A percentile compares a stretch with the other conserved stretches of the same genome.
Evolutionary conservation across 2,329 filamentous ascomycete species (phyloP).

Genomic region (Cordyceps fumosorosea): DNA sequence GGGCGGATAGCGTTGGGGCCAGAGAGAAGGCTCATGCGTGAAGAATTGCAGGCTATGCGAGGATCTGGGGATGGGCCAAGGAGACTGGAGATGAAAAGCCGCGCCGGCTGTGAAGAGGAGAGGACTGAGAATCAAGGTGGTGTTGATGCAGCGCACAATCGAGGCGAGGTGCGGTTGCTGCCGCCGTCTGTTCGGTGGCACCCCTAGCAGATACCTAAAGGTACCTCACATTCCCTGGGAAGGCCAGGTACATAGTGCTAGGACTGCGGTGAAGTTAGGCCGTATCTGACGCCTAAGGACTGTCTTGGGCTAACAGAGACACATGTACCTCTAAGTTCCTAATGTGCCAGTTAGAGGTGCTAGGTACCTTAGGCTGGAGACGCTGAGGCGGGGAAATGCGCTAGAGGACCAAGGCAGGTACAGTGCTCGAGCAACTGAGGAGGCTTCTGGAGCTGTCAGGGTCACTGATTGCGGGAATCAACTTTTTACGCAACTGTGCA

Average conservation of each 20-base stretch:
- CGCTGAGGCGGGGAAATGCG: conserved; percentile 2
- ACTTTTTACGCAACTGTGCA: too few relatives aligned
- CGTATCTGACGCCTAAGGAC: too few relatives aligned
- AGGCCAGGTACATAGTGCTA: background rate
- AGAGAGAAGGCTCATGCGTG: background rate
- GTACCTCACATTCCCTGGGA: background rate
- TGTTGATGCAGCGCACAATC: conserved; percentile 9
- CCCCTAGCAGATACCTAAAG: background rate
- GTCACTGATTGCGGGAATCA: too few relatives aligned
- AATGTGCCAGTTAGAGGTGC: too few relatives aligned
- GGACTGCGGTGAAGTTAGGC: too few relatives aligned
- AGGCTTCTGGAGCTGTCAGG: background rate
- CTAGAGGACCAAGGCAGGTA: background rate
- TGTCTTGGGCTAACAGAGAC: background rate
- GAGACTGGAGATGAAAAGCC: conserved; percentile 1
- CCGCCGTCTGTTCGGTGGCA: background rate
- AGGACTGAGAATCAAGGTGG: background rate
- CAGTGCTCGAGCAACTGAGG: background rate
- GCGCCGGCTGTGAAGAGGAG: conserved; percentile 3
- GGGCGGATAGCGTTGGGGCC: background rate
- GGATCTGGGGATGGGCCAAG: background rate
- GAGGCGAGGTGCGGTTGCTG: background rate
- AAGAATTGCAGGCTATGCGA: background rate
- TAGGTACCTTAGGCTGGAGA: background rate
- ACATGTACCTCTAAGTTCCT: background rate